phyloP scores from a whole-genome alignment of 495 filamentous ascomycete genomes.

The Penicillium desertorum region DNA sequence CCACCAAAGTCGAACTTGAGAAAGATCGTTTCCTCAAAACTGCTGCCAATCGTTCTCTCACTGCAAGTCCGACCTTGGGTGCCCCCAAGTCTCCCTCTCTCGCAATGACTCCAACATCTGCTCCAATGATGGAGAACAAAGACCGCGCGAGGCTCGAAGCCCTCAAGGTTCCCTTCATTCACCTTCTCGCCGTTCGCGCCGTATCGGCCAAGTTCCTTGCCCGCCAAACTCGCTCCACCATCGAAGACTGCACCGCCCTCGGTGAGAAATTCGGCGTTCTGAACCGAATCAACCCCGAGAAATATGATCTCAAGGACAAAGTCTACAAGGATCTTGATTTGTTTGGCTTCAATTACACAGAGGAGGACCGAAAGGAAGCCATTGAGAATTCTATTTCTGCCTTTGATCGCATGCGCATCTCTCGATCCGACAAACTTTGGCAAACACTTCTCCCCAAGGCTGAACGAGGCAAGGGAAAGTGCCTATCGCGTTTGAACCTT shows the following conservation, averaged over 20 bases:
- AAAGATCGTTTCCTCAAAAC: conserved; percentile 47
- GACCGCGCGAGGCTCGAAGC: conserved; percentile 53
- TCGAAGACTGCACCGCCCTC: conserved; percentile 56
- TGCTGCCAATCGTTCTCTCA: conserved; percentile 56
- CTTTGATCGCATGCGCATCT: conserved; percentile 78
- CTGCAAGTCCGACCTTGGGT: conserved; percentile 63
- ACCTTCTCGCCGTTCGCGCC: conserved; percentile 66
- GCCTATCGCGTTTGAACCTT: conserved; percentile 72
- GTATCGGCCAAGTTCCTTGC: conserved; percentile 57
- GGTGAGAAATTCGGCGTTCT: conserved; percentile 57
- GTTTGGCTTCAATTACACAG: conserved; percentile 71
- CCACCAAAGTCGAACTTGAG: conserved; percentile 43
- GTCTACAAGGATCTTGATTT: conserved; percentile 81
- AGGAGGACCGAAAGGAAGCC: conserved; percentile 66
- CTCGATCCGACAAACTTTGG: conserved; percentile 71
- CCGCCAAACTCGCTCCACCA: conserved; percentile 53
- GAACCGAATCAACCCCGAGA: conserved; percentile 59
- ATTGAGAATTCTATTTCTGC: conserved; percentile 82
- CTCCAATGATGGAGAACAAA: conserved; percentile 54
- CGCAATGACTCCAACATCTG: conserved; percentile 44
- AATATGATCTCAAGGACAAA: conserved; percentile 67
- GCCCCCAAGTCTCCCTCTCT: conserved; percentile 45
- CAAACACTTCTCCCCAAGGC: conserved; percentile 70
- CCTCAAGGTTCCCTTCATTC: conserved; percentile 61
- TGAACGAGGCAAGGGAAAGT: conserved; percentile 78